phyloP scores from a whole-genome alignment of 306 rosid species.

The Abrus precatorius region DNA sequence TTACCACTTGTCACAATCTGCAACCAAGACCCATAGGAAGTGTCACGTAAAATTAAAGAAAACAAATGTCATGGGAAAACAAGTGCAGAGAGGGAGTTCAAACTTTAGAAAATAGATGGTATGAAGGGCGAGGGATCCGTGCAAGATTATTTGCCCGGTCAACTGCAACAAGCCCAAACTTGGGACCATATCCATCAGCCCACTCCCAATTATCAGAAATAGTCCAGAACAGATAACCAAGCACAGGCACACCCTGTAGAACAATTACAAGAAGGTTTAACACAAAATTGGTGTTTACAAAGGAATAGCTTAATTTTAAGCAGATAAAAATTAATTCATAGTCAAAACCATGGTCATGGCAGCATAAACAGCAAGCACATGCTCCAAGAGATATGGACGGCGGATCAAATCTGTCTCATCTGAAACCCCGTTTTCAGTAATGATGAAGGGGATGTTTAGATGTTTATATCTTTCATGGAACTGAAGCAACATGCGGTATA shows the following conservation, averaged over 20 bases:
- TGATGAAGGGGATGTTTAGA: conserved; percentile 80
- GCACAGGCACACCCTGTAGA: conserved; percentile 81
- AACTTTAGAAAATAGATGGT: conserved; percentile 88
- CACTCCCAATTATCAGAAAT: conserved; percentile 98
- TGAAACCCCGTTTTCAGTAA: conserved; percentile 90
- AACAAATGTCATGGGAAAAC: conserved; percentile 34
- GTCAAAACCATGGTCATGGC: conserved; percentile 79
- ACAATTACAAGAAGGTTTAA: conserved; percentile 42
- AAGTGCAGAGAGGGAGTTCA: conserved; percentile 14
- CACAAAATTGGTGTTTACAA: conserved; percentile 34
- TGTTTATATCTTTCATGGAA: conserved; percentile 93
- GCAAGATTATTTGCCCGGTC: conserved; percentile 79
- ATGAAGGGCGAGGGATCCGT: conserved; percentile 87
- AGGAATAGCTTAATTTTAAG: conserved; percentile 24
- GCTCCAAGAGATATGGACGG: conserved; percentile 87
- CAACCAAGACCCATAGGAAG: conserved; percentile 41
- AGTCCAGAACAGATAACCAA: conserved; percentile 87
- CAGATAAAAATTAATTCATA: conserved; percentile 31
- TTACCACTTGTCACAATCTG: conserved; percentile 78
- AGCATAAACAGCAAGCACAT: conserved; percentile 83
- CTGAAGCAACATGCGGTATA: conserved; percentile 89
- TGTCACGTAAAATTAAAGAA: conserved; percentile 40
- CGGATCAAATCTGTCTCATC: conserved; percentile 95
- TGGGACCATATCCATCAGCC: conserved; percentile 99
- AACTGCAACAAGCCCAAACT: conserved; percentile 98